Percentiles rank a stretch among this genome's conserved stretches.
Evolutionary conservation across 106 monocot species (phyloP).

Genomic region (Allium cepa): DNA sequence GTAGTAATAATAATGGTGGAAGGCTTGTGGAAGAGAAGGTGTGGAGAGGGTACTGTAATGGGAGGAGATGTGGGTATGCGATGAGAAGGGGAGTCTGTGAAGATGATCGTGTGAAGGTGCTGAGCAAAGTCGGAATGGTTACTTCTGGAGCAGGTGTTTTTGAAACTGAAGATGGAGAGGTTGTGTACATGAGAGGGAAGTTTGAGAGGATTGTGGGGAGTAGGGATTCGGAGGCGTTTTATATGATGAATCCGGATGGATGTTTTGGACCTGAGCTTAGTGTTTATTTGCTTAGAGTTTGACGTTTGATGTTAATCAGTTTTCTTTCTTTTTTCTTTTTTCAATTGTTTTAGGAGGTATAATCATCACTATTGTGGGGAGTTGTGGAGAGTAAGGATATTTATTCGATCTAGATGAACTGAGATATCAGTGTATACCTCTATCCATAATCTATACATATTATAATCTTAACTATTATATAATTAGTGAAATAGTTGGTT

Average conservation of each 20-base stretch:
- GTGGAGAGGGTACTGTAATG: constrained; percentile 40
- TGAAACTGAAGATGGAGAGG: constrained; percentile 9
- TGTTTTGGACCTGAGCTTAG: constrained; percentile 52
- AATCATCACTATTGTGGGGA: too few species aligned
- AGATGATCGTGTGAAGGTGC: constrained; percentile 24
- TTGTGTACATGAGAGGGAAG: constrained; percentile 64
- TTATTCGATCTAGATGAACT: too few species aligned
- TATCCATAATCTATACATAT: too few species aligned
- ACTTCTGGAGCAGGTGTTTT: constrained; percentile 57
- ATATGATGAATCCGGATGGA: constrained; percentile 61
- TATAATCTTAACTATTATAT: too few species aligned
- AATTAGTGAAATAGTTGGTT: too few species aligned
- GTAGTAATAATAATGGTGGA: background rate
- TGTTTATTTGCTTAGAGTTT: constrained; percentile 57
- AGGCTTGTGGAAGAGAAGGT: constrained; percentile 12
- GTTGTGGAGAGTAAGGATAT: too few species aligned
- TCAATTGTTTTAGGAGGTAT: too few species aligned
- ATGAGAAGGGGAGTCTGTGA: constrained; percentile 16
- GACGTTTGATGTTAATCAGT: background rate
- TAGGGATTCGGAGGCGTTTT: constrained; percentile 58
- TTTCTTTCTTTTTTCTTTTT: too few species aligned
- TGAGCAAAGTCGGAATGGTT: constrained; percentile 38
- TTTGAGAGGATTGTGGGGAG: constrained; percentile 63
- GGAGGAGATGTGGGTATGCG: constrained; percentile 36
- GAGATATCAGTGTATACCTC: too few species aligned